Evolutionary conservation across 441 rosid genomes (phyloP).

Genomic region (Kokia cookei): DNA sequence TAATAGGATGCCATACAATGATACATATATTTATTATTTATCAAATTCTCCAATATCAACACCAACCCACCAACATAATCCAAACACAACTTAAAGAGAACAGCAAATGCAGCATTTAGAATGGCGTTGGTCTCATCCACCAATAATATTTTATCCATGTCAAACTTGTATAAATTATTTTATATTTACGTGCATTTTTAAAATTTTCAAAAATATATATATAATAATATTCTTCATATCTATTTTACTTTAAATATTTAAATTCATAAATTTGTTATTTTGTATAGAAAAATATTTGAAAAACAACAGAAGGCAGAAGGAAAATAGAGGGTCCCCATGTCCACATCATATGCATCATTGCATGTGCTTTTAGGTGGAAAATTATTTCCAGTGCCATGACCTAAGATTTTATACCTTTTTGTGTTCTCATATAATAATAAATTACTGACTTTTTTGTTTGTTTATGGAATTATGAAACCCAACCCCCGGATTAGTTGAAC

Average conservation of each 20-base stretch:
- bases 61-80: neutral
- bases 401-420: neutral
- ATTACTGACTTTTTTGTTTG: neutral
- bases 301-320: neutral
- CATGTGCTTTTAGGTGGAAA: conserved; percentile 3
- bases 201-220: no score
- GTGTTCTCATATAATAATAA: neutral
- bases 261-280: no score
- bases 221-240: no score
- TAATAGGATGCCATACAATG: neutral
- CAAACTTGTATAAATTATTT: no score
- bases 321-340: neutral
- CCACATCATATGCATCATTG: neutral
- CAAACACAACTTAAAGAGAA: neutral
- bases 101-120: no score
- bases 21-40: neutral
- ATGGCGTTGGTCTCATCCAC: no score
- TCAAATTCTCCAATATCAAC: neutral
- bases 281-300: no score
- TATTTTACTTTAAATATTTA: no score
- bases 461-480: neutral
- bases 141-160: no score
- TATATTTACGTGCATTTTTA: no score
- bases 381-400: neutral
- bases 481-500: neutral